Percentiles rank a stretch among this genome's conserved stretches.
Evolutionary conservation across 2,329 filamentous ascomycete species (phyloP).

Genomic region (Salinomyces thailandicus): DNA sequence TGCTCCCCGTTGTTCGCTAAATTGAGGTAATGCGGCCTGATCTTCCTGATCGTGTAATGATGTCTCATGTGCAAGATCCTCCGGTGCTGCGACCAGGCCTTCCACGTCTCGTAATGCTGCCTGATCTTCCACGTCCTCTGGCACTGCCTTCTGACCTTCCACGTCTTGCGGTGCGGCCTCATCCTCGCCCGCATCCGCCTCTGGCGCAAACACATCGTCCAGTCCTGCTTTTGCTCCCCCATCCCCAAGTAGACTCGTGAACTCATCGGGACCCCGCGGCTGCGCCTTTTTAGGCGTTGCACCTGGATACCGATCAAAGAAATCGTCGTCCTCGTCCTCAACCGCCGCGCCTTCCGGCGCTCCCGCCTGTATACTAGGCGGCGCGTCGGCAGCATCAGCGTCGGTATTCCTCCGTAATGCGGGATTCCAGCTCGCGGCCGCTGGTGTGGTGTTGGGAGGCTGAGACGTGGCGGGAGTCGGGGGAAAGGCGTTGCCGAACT

Average conservation of each 20-base stretch:
- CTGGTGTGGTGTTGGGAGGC: background rate
- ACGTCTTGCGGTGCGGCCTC: conserved; percentile 8
- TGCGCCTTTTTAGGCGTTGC: conserved; percentile 15
- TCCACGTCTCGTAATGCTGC: background rate
- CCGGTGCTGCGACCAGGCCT: background rate
- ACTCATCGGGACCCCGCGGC: background rate
- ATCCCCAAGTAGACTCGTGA: too few species aligned
- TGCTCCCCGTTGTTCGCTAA: too few species aligned
- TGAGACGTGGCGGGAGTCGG: conserved; percentile 5
- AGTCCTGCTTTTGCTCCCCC: background rate
- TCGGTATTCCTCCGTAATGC: conserved; percentile 32
- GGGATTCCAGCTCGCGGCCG: conserved; percentile 43
- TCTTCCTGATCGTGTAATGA: background rate
- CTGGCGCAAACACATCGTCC: too few species aligned
- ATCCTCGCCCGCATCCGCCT: background rate
- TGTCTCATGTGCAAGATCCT: background rate
- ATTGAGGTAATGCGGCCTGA: conserved; percentile 1
- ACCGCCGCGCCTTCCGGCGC: conserved; percentile 9
- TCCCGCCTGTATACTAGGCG: background rate
- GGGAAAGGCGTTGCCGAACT: conserved; percentile 31
- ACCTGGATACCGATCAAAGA: conserved; percentile 27
- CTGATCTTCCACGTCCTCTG: conserved; percentile 1
- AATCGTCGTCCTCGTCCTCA: conserved; percentile 24
- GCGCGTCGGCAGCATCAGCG: background rate
- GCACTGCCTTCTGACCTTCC: conserved; percentile 6